Percentiles rank a stretch among this genome's conserved stretches.
These are phyloP conservation scores for Puccinia novopanici DNA, from an alignment of 1,284 basidiomycete species.

Conservation along the genomic window DNA sequence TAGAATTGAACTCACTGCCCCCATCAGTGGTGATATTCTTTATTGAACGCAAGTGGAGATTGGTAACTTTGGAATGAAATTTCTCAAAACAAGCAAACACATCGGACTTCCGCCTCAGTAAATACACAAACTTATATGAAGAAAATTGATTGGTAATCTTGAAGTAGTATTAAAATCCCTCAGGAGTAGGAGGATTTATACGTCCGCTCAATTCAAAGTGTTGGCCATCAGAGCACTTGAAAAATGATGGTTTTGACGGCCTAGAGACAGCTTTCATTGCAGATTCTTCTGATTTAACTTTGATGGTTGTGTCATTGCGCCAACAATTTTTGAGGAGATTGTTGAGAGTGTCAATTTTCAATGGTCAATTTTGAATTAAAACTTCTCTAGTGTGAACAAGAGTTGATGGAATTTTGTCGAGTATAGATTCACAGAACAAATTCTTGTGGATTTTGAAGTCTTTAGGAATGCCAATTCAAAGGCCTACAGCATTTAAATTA, in stretches of 20 bases:
- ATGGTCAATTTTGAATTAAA: neutral
- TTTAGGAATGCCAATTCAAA: neutral
- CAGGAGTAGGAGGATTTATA: neutral
- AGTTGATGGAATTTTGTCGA: neutral
- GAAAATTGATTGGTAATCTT: neutral
- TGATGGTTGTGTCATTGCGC: neutral
- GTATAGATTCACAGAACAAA: no score
- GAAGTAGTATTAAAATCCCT: neutral
- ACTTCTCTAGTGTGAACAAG: neutral
- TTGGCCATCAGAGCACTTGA: no score
- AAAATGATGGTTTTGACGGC: no score
- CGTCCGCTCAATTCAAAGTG: neutral
- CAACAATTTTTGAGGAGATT: neutral
- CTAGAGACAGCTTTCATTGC: neutral
- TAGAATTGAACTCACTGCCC: no score
- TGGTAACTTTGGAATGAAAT: slow-evolving; percentile 51
- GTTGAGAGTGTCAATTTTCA: neutral
- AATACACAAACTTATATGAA: no score
- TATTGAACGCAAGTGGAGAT: slow-evolving; percentile 55
- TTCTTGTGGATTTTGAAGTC: neutral
- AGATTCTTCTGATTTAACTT: no score
- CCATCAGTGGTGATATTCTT: slow-evolving; percentile 58
- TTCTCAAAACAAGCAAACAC: slow-evolving; percentile 2
- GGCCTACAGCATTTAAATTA: neutral
- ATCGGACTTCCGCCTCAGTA: slow-evolving; percentile 22